Conservation (phyloP, 2,329 filamentous ascomycete genomes). For the Pseudogymnoascus sp. region DNA sequence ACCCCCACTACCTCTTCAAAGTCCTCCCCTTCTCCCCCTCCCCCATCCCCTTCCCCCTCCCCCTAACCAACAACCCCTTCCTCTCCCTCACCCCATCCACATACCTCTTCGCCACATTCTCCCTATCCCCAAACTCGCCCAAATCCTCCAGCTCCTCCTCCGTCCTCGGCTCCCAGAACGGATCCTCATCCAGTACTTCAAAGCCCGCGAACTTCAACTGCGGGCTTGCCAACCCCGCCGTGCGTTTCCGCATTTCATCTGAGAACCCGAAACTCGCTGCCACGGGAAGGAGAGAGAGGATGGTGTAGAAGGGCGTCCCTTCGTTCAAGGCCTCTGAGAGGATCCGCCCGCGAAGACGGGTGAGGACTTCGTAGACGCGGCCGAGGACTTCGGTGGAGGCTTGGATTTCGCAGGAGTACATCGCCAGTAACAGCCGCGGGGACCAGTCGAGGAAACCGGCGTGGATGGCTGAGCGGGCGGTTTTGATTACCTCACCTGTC, state of each 20-base stretch:
- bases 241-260: conserved; percentile 93
- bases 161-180: conserved; percentile 94
- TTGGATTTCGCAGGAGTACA: conserved; percentile 98
- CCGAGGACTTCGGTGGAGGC: conserved; percentile 90
- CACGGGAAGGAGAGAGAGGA: conserved; percentile 78
- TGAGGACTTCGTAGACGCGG: conserved; percentile 95
- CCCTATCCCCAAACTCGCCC: conserved; percentile 83
- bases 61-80: conserved; percentile 82
- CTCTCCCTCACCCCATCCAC: conserved; percentile 80
- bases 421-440: conserved; percentile 86
- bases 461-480: conserved; percentile 74
- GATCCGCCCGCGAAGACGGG: conserved; percentile 80
- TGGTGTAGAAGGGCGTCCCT: conserved; percentile 93
- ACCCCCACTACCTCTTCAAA: conserved; percentile 45
- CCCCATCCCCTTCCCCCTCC: conserved; percentile 62
- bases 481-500: conserved; percentile 89
- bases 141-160: conserved; percentile 96
- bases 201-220: conserved; percentile 92
- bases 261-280: conserved; percentile 93
- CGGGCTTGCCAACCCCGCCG: conserved; percentile 80
- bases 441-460: conserved; percentile 92
- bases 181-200: conserved; percentile 88
- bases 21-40: conserved; percentile 90
- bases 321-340: conserved; percentile 88
- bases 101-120: conserved; percentile 94